Evolutionary conservation across 2,329 filamentous ascomycete genomes (phyloP).

Genomic region (Ophiostoma pallidulum): DNA sequence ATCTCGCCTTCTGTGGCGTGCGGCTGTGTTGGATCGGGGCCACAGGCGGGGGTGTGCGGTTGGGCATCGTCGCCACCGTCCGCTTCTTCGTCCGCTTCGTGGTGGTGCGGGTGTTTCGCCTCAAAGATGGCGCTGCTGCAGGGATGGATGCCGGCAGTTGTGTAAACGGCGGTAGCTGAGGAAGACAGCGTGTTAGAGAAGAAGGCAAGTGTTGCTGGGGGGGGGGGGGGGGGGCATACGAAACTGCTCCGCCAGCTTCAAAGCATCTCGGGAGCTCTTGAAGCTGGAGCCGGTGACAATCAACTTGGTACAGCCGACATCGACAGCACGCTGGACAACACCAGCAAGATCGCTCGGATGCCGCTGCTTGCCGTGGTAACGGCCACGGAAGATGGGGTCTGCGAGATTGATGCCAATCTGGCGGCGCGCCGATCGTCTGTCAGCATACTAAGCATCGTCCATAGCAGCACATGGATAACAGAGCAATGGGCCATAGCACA

Average conservation of each 20-base stretch:
- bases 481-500: too few relatives aligned
- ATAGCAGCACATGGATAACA: too few relatives aligned
- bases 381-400: conserved; percentile 79
- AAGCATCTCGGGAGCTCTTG: conserved; percentile 62
- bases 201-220: conserved; percentile 4
- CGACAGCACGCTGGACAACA: conserved; percentile 67
- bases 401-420: conserved; percentile 92
- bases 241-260: conserved; percentile 63
- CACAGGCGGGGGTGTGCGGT: conserved; percentile 43
- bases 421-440: conserved; percentile 5
- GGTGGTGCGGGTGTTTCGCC: conserved; percentile 34
- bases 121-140: conserved; percentile 78
- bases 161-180: conserved; percentile 70
- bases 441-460: too few relatives aligned
- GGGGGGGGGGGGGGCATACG: conserved; percentile 41
- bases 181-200: not conserved
- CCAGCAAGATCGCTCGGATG: conserved; percentile 66
- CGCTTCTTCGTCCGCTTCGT: conserved; percentile 30
- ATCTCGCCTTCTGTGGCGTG: conserved; percentile 35
- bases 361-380: conserved; percentile 68
- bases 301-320: conserved; percentile 76
- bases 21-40: conserved; percentile 39
- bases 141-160: conserved; percentile 88
- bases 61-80: conserved; percentile 26
- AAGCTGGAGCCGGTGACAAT: conserved; percentile 91